These are phyloP conservation scores for Funneliformis mosseae DNA, from an alignment of 192 early-diverging fungal genomes.

Conservation along the genomic window DNA sequence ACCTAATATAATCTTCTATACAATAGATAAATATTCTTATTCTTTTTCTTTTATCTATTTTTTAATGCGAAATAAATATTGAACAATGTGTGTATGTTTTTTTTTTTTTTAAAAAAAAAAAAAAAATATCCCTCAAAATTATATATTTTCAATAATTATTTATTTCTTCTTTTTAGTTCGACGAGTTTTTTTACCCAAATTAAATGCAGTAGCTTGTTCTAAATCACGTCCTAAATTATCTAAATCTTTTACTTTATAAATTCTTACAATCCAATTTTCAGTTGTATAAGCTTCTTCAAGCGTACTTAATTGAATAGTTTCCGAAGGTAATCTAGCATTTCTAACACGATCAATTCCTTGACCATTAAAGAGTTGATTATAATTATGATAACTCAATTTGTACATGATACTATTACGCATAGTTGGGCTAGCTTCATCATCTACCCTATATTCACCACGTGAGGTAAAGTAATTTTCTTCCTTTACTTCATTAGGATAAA, in stretches of 20 bases:
- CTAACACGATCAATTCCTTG: constrained; percentile 86
- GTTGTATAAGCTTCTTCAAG: constrained; percentile 95
- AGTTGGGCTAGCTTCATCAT: constrained; percentile 81
- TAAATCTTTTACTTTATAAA: constrained; percentile 96
- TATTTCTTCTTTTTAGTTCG: not conserved
- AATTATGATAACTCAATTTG: constrained; percentile 97
- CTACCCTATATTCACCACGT: constrained; percentile 91
- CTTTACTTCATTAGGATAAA: constrained; percentile 93
- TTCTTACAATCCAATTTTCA: constrained; percentile 98
- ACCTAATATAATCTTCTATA: too few species aligned
- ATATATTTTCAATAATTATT: not conserved
- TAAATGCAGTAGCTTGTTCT: constrained; percentile 63
- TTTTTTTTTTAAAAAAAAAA: too few species aligned
- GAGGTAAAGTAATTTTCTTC: constrained; percentile 88
- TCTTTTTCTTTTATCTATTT: too few species aligned
- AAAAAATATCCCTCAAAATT: not conserved
- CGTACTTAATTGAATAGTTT: constrained; percentile 77
- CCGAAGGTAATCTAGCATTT: constrained; percentile 67
- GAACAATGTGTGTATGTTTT: too few species aligned
- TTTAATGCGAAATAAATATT: too few species aligned
- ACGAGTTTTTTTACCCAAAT: constrained; percentile 44
- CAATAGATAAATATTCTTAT: too few species aligned
- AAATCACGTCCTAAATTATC: constrained; percentile 88
- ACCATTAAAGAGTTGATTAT: constrained; percentile 83
- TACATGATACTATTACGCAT: constrained; percentile 96